Conservation (phyloP, 2,329 filamentous ascomycete species). For the Sporothrix brunneoviolacea region DNA sequence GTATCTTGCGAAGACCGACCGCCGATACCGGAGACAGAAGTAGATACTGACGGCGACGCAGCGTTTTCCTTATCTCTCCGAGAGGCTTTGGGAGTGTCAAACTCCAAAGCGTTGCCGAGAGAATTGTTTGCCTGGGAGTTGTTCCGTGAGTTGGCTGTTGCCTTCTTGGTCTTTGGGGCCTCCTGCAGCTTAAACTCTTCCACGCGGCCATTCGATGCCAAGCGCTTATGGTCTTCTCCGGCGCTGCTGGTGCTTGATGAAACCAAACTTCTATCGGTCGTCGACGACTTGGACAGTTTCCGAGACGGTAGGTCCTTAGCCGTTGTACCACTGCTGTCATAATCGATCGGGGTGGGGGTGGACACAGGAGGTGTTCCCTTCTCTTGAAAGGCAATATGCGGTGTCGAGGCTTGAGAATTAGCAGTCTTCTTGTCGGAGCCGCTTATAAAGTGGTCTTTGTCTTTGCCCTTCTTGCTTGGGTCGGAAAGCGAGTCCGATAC, state of each 20-base stretch:
- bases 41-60: conserved; percentile 21
- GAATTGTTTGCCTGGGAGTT: conserved; percentile 38
- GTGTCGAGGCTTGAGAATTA: conserved; percentile 55
- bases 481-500: conserved; percentile 42
- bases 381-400: conserved; percentile 90
- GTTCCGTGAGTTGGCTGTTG: conserved; percentile 33
- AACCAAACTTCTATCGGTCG: conserved; percentile 28
- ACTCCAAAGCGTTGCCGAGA: conserved; percentile 12
- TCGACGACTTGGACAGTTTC: conserved; percentile 42
- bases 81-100: conserved; percentile 33
- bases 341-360: conserved; percentile 46
- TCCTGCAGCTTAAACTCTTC: conserved; percentile 77
- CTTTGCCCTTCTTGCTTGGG: conserved; percentile 41
- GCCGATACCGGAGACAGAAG: conserved; percentile 29
- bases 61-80: conserved; percentile 31
- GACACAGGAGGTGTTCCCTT: conserved; percentile 52
- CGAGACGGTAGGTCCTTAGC: conserved; percentile 43
- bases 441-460: conserved; percentile 50
- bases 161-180: conserved; percentile 59
- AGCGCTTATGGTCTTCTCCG: conserved; percentile 34
- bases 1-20: conserved; percentile 54
- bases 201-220: conserved; percentile 29
- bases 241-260: conserved; percentile 25
- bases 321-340: conserved; percentile 42
- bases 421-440: conserved; percentile 32